Evolutionary conservation across 306 rosid genomes (phyloP).

Genomic region (Castanea mollissima): DNA sequence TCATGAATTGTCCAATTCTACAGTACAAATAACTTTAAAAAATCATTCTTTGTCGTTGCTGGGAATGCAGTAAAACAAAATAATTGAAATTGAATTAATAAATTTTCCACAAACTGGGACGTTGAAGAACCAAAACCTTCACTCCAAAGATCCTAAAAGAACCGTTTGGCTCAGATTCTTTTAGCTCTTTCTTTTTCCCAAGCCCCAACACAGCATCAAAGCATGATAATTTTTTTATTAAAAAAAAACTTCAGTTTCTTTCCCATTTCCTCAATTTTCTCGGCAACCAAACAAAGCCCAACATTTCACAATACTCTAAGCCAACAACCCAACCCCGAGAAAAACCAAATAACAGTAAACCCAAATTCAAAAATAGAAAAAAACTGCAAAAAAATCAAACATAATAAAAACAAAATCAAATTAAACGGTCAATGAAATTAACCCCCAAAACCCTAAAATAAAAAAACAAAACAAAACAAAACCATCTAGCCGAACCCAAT

Average conservation of each 20-base stretch:
- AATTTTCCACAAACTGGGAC: constrained; percentile 16
- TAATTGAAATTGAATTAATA: constrained; percentile 1
- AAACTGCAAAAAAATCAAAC: constrained; percentile 18
- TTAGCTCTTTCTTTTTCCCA: constrained; percentile 7
- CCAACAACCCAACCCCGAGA: constrained; percentile 37
- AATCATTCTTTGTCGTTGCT: constrained; percentile 7
- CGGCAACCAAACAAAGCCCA: constrained; percentile 14
- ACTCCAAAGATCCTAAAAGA: constrained; percentile 14
- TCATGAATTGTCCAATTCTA: background rate
- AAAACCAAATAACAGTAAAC: constrained; percentile 35
- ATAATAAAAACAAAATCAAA: constrained; percentile 24
- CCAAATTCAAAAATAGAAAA: constrained; percentile 20
- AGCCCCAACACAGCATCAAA: constrained; percentile 3
- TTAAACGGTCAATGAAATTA: constrained; percentile 9
- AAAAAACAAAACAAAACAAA: background rate
- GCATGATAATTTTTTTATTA: background rate
- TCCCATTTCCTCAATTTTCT: constrained; percentile 5
- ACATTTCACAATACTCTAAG: constrained; percentile 15
- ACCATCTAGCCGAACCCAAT: constrained; percentile 30
- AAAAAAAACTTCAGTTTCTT: background rate
- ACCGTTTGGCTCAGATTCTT: background rate
- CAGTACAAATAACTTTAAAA: background rate
- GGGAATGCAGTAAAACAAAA: background rate
- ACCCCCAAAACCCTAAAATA: constrained; percentile 30
- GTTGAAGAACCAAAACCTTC: background rate